Percentiles rank a stretch among this genome's conserved stretches.
These are phyloP conservation scores for Chlorella variabilis DNA, from an alignment of 163 green algal genomes.

Conservation along the genomic window DNA sequence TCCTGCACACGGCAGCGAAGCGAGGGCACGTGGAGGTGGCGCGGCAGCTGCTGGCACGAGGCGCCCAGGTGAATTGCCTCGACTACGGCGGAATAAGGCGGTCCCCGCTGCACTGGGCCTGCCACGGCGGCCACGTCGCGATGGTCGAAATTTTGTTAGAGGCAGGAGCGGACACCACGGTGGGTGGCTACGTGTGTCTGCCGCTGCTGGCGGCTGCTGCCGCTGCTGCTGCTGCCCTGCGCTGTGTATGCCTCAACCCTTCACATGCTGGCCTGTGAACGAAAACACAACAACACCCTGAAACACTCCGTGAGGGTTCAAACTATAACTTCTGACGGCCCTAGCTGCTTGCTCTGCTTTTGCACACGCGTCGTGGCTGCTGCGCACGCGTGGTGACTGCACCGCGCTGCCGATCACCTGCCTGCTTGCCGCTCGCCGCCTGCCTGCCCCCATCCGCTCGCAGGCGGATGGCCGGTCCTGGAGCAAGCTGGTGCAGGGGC, in stretches of 20 bases:
- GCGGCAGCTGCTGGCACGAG: not conserved
- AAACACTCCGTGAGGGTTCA: slow-evolving; percentile 13
- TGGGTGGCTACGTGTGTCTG: not conserved
- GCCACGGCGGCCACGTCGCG: slow-evolving; percentile 20
- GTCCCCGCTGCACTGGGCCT: slow-evolving; percentile 28
- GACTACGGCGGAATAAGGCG: slow-evolving; percentile 22
- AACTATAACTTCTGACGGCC: slow-evolving; percentile 25
- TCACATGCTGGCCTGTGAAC: not conserved
- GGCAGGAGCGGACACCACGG: slow-evolving; percentile 5
- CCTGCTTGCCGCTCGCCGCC: too few species aligned
- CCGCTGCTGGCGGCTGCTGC: not conserved
- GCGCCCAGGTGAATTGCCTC: not conserved
- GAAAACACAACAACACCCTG: not conserved
- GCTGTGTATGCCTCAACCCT: not conserved
- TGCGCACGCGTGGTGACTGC: too few species aligned
- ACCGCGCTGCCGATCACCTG: too few species aligned
- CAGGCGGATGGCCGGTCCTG: slow-evolving; percentile 24
- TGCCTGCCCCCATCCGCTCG: not conserved
- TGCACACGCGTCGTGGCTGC: too few species aligned
- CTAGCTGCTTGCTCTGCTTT: not conserved
- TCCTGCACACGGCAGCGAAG: slow-evolving; percentile 10
- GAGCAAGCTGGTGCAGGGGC: slow-evolving; percentile 34
- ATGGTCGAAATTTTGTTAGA: slow-evolving; percentile 21
- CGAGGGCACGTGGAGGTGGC: not conserved
- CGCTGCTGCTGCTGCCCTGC: not conserved